Percentiles rank a stretch among this genome's conserved stretches.
These are phyloP conservation scores for Aspergillus affinis DNA, from an alignment of 495 filamentous ascomycete species.

Conservation along the genomic window DNA sequence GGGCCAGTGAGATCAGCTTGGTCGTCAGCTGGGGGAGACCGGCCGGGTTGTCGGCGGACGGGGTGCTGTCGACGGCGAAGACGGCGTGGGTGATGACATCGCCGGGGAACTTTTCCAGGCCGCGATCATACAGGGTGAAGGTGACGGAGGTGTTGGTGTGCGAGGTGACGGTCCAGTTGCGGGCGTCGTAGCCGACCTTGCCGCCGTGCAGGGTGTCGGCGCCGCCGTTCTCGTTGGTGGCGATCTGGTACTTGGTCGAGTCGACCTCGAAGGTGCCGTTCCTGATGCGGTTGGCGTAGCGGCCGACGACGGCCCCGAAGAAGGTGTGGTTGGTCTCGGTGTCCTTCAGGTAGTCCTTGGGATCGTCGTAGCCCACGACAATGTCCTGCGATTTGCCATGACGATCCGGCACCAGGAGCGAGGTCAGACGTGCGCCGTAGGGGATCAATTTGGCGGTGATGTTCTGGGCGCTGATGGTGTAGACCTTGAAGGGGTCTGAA, in stretches of 20 bases:
- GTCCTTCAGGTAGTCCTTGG: slow-evolving; percentile 66
- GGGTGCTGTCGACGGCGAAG: slow-evolving; percentile 55
- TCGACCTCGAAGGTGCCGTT: slow-evolving; percentile 78
- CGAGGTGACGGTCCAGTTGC: slow-evolving; percentile 75
- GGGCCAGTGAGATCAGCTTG: slow-evolving; percentile 60
- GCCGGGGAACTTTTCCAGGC: slow-evolving; percentile 75
- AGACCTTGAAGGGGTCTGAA: slow-evolving; percentile 53
- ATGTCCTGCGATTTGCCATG: slow-evolving; percentile 65
- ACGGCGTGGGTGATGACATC: slow-evolving; percentile 76
- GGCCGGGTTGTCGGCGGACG: slow-evolving; percentile 37
- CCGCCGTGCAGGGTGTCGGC: slow-evolving; percentile 79
- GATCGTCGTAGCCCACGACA: slow-evolving; percentile 77
- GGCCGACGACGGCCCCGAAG: slow-evolving; percentile 74
- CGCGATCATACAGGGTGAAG: slow-evolving; percentile 75
- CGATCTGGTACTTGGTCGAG: slow-evolving; percentile 60
- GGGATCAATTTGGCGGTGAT: slow-evolving; percentile 74
- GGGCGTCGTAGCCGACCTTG: slow-evolving; percentile 75
- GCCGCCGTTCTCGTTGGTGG: slow-evolving; percentile 70
- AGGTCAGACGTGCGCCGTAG: slow-evolving; percentile 76
- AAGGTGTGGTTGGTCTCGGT: slow-evolving; percentile 66
- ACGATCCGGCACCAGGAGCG: slow-evolving; percentile 71
- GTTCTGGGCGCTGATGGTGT: slow-evolving; percentile 68
- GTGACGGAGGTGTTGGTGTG: slow-evolving; percentile 69
- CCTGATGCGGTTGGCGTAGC: slow-evolving; percentile 86
- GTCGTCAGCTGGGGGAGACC: slow-evolving; percentile 47